Evolutionary conservation across 192 early-diverging fungal species (phyloP), one percentile per base, ranked within the genome.

Genomic region (Coemansia sp.): DNA sequence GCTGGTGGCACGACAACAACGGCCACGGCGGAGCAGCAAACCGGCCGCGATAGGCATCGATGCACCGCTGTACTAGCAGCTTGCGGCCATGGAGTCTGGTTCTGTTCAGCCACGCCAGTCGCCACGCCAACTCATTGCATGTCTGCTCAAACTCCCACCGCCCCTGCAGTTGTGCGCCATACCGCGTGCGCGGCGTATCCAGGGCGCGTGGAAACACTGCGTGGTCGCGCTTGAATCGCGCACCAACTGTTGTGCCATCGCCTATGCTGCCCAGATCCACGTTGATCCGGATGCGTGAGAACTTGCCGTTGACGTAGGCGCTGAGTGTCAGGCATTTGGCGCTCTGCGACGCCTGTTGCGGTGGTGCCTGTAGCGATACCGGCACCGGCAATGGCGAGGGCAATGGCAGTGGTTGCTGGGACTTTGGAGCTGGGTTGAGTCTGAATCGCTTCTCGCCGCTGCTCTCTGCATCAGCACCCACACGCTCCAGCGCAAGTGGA

Each of bases 61-160:
- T 52, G 56, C 81, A 83, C 42, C 71, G 71, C 65, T 83, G 81
- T 12, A 83, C 74, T 40, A 83, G 58, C 63, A 71, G 73, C 51
- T 66, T 74, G n/a, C 76, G 58, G 16, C 66, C 72, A 46, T 45
- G 52, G 21, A 83, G 69, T 15, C 81, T 66, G 37, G 62, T 37
- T 15, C 64, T 74, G 66, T 96, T 96, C 11, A 95, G 77, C 81
- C 85, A 89, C 5, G 89, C 89, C 61, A 96, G 83, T 63, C 88
- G 88, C 95, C 95, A 95, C 7, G 92, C 92, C 41, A 94, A 78
- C 40, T 84, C 81, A 62, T 96, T 96, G 68, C 93, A 94, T 10
- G 89, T 84, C 8, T 85, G 85, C 71, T 96, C 95, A 69, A 92
- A 96, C 15, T 86, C 83, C 86, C 92, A 93, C 15, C 95, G 87